Evolutionary conservation across 257 asterid genomes (phyloP).

Genomic region (Solanum sejunctum): DNA sequence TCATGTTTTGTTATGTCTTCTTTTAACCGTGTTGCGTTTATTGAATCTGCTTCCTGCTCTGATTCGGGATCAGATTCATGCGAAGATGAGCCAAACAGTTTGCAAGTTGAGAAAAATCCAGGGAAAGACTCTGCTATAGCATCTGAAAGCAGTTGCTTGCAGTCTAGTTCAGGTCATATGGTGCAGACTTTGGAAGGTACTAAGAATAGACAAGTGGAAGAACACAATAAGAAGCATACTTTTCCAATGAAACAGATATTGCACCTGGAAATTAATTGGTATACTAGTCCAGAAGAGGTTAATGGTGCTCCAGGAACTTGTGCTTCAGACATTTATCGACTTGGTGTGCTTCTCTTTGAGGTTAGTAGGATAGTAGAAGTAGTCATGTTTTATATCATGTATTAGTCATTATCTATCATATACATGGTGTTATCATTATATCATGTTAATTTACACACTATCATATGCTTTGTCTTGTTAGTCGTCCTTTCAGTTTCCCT

Average conservation of each 20-base stretch:
- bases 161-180: constrained; percentile 23
- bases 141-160: constrained; percentile 38
- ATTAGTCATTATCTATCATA: too few relatives aligned
- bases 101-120: constrained; percentile 5
- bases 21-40: constrained; percentile 61
- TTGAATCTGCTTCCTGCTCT: constrained; percentile 83
- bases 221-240: constrained; percentile 25
- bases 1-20: constrained; percentile 92
- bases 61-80: constrained; percentile 59
- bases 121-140: constrained; percentile 20
- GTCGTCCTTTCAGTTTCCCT: too few relatives aligned
- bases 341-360: constrained; percentile 94
- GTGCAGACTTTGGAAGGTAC: constrained; percentile 3
- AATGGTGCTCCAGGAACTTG: constrained; percentile 39
- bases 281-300: constrained; percentile 67
- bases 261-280: constrained; percentile 79
- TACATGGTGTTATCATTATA: too few relatives aligned
- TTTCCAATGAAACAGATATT: constrained; percentile 84
- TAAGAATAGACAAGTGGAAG: constrained; percentile 19
- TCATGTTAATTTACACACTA: too few relatives aligned
- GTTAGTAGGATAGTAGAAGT: constrained; percentile 10
- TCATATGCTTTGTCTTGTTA: too few relatives aligned
- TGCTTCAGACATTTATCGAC: constrained; percentile 83
- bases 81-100: constrained; percentile 36
- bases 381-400: too few relatives aligned